phyloP scores from a whole-genome alignment of 2,329 filamentous ascomycete species.

The Paecilomyces variotii region DNA sequence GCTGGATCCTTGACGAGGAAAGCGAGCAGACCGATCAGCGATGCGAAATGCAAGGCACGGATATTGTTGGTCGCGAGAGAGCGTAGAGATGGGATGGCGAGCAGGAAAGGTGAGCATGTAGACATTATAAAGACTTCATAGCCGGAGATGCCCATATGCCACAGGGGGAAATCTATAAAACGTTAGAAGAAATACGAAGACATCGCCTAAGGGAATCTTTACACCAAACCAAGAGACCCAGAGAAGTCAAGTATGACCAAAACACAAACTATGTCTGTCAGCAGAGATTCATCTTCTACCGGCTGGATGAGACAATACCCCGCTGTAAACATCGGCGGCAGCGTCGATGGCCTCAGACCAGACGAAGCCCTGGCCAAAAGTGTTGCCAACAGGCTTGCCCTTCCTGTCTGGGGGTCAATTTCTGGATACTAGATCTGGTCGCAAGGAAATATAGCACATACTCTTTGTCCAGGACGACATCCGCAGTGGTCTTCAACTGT shows the following conservation, averaged over 20 bases:
- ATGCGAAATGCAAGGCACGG: constrained; percentile 65
- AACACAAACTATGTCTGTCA: constrained; percentile 65
- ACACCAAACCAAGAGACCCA: constrained; percentile 91
- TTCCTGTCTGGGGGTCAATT: constrained; percentile 50
- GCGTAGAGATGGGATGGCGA: constrained; percentile 63
- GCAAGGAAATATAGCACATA: constrained; percentile 41
- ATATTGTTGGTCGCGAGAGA: constrained; percentile 60
- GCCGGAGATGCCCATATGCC: constrained; percentile 98
- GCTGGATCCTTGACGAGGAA: constrained; percentile 68
- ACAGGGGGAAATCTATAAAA: constrained; percentile 75
- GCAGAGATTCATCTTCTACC: constrained; percentile 10
- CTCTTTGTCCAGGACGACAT: constrained; percentile 60
- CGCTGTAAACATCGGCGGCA: constrained; percentile 82
- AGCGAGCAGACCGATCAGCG: constrained; percentile 68
- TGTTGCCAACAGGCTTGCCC: constrained; percentile 61
- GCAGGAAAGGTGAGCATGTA: constrained; percentile 70
- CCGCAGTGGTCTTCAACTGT: constrained; percentile 41
- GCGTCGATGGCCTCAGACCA: constrained; percentile 71
- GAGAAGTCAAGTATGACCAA: constrained; percentile 87
- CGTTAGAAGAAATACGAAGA: constrained; percentile 10
- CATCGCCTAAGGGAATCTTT: constrained; percentile 35
- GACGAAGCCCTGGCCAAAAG: constrained; percentile 65
- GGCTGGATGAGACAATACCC: constrained; percentile 47
- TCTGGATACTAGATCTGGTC: constrained; percentile 10
- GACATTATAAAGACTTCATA: constrained; percentile 86